phyloP scores from a whole-genome alignment of 495 filamentous ascomycete species.

The Penicillium roqueforti region DNA sequence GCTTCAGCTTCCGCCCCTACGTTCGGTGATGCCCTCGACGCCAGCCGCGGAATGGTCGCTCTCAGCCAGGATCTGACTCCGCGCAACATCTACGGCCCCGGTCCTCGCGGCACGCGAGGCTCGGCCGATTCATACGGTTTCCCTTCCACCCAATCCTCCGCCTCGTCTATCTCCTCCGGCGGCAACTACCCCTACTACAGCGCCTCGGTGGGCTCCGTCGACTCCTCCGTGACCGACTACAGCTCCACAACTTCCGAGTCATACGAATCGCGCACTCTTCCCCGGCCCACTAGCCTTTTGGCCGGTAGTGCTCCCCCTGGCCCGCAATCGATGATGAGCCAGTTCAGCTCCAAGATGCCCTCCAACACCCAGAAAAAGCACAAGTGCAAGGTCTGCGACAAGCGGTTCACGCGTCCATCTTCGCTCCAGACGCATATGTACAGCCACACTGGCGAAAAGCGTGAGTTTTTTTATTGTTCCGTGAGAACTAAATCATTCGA shows the following conservation, averaged over 20 bases:
- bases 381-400: conserved; percentile 99
- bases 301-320: conserved; percentile 66
- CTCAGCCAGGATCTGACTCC: conserved; percentile 85
- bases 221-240: conserved; percentile 93
- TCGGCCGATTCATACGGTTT: conserved; percentile 93
- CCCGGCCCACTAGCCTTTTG: conserved; percentile 69
- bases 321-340: conserved; percentile 96
- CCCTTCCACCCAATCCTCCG: conserved; percentile 84
- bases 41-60: conserved; percentile 84
- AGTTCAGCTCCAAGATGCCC: conserved; percentile 95
- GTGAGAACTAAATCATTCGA: not conserved
- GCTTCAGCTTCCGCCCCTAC: conserved; percentile 35
- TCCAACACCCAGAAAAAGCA: conserved; percentile 99
- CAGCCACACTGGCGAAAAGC: conserved; percentile 98
- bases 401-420: conserved; percentile 94
- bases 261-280: conserved; percentile 82
- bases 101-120: conserved; percentile 58
- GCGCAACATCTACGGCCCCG: conserved; percentile 80
- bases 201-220: conserved; percentile 70
- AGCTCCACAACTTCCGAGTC: conserved; percentile 81
- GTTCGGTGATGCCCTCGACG: conserved; percentile 74
- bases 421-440: conserved; percentile 99
- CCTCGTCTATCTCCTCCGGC: conserved; percentile 87
- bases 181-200: conserved; percentile 71
- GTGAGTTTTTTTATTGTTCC: conserved; percentile 58